Conservation (phyloP, 768 basidiomycete genomes). For the Candolleomyces efflorescens region DNA sequence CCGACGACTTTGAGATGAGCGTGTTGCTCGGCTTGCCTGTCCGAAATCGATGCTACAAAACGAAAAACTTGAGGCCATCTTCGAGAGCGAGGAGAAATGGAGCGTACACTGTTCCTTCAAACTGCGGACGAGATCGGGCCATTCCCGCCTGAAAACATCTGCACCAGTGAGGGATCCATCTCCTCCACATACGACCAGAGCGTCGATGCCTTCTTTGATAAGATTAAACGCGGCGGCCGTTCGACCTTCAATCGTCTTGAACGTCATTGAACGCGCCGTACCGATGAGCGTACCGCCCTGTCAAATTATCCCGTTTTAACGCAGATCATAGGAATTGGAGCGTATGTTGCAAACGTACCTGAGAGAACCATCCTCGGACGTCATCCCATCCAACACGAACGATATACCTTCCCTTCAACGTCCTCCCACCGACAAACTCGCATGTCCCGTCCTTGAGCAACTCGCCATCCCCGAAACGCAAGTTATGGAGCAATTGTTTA, state of each 20-base stretch:
- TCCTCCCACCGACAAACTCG: slow-evolving; percentile 62
- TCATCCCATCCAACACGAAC: slow-evolving; percentile 98
- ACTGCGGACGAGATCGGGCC: slow-evolving; percentile 78
- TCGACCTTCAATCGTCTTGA: slow-evolving; percentile 86
- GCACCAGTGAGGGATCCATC: slow-evolving; percentile 97
- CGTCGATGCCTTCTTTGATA: slow-evolving; percentile 95
- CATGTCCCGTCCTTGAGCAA: slow-evolving; percentile 79
- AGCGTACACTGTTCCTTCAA: slow-evolving; percentile 58
- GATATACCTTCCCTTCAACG: slow-evolving; percentile 88
- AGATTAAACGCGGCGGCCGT: slow-evolving; percentile 86
- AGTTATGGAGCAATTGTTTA: slow-evolving; percentile 54
- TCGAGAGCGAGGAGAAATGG: neutral
- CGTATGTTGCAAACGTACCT: slow-evolving; percentile 49
- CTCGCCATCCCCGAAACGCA: slow-evolving; percentile 80
- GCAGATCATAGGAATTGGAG: neutral
- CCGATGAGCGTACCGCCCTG: slow-evolving; percentile 95
- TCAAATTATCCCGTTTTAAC: neutral
- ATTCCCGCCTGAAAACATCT: slow-evolving; percentile 89
- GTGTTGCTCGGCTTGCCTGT: slow-evolving; percentile 65
- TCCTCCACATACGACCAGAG: slow-evolving; percentile 94
- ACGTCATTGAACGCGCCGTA: slow-evolving; percentile 82
- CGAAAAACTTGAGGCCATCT: slow-evolving; percentile 4
- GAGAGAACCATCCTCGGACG: slow-evolving; percentile 89
- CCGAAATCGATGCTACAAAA: slow-evolving; percentile 64
- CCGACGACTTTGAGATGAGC: slow-evolving; percentile 93